phyloP scores from a whole-genome alignment of 352 stramenopile genomes.

The Discostella stelligera region DNA sequence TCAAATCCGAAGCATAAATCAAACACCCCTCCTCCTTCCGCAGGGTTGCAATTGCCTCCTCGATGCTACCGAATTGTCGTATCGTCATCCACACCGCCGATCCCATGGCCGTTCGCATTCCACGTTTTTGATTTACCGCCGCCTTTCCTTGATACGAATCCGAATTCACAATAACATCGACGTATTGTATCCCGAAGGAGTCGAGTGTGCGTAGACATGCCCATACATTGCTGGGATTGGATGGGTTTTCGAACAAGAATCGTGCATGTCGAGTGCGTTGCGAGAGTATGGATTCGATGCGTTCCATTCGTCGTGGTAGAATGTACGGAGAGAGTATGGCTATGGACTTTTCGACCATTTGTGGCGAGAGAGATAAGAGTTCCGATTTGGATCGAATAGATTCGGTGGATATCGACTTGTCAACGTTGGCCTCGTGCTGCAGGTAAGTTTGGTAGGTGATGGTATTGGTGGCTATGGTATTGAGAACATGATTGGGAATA shows the following conservation, averaged over 20 bases:
- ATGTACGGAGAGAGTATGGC: slow-evolving; percentile 60
- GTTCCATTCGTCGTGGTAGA: slow-evolving; percentile 45
- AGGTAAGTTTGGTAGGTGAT: slow-evolving; percentile 44
- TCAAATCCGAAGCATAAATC: slow-evolving; percentile 73
- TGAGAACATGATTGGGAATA: slow-evolving; percentile 32
- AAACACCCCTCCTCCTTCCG: slow-evolving; percentile 58
- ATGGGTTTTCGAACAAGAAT: slow-evolving; percentile 83
- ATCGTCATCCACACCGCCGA: slow-evolving; percentile 78
- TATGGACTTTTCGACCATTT: slow-evolving; percentile 50
- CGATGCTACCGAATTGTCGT: slow-evolving; percentile 48
- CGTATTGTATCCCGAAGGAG: slow-evolving; percentile 81
- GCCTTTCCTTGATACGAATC: slow-evolving; percentile 70
- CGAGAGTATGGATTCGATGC: slow-evolving; percentile 58
- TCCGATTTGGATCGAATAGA: slow-evolving; percentile 25
- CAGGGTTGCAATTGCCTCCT: slow-evolving; percentile 48
- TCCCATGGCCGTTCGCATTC: slow-evolving; percentile 79
- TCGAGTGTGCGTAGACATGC: slow-evolving; percentile 85
- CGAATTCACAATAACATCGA: slow-evolving; percentile 81
- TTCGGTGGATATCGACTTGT: slow-evolving; percentile 20
- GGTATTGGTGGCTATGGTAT: slow-evolving; percentile 33
- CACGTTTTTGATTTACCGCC: slow-evolving; percentile 65
- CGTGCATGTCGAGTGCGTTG: slow-evolving; percentile 57
- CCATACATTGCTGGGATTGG: slow-evolving; percentile 84
- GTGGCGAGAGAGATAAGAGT: slow-evolving; percentile 27
- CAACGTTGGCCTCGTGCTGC: slow-evolving; percentile 27